phyloP scores from a whole-genome alignment of 169 alveolate species.

The Pseudocohnilembus persalinus region DNA sequence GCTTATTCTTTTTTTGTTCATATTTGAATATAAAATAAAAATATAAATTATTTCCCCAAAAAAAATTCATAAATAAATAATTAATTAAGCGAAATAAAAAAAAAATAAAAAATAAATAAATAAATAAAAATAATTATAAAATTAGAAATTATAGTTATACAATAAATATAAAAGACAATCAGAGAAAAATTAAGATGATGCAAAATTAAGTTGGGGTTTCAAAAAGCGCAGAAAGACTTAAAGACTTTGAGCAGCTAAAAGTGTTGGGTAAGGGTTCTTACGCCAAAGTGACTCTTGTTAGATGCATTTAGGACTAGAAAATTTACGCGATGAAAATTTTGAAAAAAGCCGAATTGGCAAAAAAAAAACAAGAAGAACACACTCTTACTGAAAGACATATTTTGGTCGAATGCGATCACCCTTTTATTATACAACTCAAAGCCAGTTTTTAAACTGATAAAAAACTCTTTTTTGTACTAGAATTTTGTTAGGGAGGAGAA shows the following conservation, averaged over 20 bases:
- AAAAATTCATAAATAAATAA: too few species aligned
- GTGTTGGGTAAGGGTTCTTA: constrained; percentile 80
- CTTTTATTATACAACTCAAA: constrained; percentile 76
- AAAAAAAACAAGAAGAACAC: constrained; percentile 44
- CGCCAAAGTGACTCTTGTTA: constrained; percentile 76
- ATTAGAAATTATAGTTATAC: too few species aligned
- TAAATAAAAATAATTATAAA: too few species aligned
- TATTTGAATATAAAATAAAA: too few species aligned
- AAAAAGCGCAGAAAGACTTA: constrained; percentile 33
- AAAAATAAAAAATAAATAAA: too few species aligned
- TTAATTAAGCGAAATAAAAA: too few species aligned
- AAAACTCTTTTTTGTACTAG: constrained; percentile 78
- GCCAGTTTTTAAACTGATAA: constrained; percentile 72
- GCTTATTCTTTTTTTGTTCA: too few species aligned
- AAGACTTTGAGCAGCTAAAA: constrained; percentile 55
- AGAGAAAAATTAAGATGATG: too few species aligned
- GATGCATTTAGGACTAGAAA: constrained; percentile 48
- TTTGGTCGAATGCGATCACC: constrained; percentile 62
- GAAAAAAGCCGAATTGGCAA: constrained; percentile 32
- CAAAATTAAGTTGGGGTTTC: too few species aligned
- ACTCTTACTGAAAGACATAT: constrained; percentile 70
- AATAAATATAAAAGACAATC: too few species aligned
- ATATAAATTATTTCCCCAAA: too few species aligned
- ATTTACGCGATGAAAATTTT: constrained; percentile 46
- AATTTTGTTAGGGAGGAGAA: constrained; percentile 86